phyloP scores from a whole-genome alignment of 1,284 basidiomycete genomes.

The Tilletia walkeri region DNA sequence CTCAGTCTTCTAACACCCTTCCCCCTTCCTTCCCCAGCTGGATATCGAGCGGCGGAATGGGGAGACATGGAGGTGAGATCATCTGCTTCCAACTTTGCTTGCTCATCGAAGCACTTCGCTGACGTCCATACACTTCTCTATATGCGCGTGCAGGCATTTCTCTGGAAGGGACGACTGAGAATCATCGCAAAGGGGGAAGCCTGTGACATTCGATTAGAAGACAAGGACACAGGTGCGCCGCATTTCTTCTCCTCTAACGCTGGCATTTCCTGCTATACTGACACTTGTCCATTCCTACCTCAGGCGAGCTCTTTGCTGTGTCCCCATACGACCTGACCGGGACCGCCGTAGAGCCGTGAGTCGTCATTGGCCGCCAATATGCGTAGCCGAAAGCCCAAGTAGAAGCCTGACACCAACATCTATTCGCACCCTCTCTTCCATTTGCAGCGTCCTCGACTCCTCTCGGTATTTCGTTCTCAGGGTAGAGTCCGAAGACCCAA shows the following conservation, averaged over 20 bases:
- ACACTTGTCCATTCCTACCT: slow-evolving; percentile 31
- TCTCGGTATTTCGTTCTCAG: slow-evolving; percentile 92
- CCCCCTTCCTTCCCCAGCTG: slow-evolving; percentile 22
- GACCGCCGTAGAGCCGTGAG: slow-evolving; percentile 74
- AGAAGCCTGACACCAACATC: no score
- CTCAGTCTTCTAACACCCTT: slow-evolving; percentile 62
- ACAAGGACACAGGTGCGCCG: slow-evolving; percentile 38
- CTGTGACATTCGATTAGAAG: slow-evolving; percentile 51
- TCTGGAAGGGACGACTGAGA: slow-evolving; percentile 87
- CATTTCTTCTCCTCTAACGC: slow-evolving; percentile 46
- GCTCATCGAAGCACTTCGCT: neutral
- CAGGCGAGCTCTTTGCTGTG: slow-evolving; percentile 76
- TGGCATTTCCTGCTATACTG: slow-evolving; percentile 62
- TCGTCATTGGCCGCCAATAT: neutral
- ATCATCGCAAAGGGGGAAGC: slow-evolving; percentile 67
- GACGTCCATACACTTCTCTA: neutral
- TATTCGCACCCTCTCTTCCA: neutral
- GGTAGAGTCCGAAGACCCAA: slow-evolving; percentile 61
- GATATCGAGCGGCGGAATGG: slow-evolving; percentile 56
- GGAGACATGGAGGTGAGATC: slow-evolving; percentile 67
- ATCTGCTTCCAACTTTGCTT: neutral
- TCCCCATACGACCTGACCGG: slow-evolving; percentile 79
- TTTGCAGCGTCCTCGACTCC: slow-evolving; percentile 73
- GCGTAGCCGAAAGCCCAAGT: no score
- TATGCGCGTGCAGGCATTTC: slow-evolving; percentile 58